Evolutionary conservation across 768 basidiomycete genomes (phyloP).

Genomic region (Pulveroboletus sp.): DNA sequence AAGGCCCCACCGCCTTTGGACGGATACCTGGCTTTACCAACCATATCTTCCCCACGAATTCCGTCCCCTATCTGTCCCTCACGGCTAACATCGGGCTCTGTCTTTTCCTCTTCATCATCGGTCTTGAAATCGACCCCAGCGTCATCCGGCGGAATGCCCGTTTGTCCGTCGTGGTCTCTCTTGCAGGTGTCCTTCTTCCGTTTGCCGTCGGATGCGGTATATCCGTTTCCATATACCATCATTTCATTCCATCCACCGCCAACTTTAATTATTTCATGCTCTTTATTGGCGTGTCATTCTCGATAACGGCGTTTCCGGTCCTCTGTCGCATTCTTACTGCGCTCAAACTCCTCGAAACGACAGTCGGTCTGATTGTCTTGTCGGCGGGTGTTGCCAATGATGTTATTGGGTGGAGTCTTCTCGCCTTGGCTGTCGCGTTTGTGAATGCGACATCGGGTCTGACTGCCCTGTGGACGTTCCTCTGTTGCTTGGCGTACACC

Average conservation of each 20-base stretch:
- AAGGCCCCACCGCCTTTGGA: conserved; percentile 57
- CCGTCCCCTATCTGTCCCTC: conserved; percentile 75
- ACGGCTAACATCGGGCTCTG: conserved; percentile 87
- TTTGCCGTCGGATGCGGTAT: conserved; percentile 84
- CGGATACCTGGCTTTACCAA: conserved; percentile 86
- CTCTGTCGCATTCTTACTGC: conserved; percentile 88
- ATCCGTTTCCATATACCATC: conserved; percentile 69
- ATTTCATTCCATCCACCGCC: conserved; percentile 59
- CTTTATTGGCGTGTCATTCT: conserved; percentile 89
- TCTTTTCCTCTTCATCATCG: conserved; percentile 90
- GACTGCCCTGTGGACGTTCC: conserved; percentile 82
- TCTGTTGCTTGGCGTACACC: conserved; percentile 78
- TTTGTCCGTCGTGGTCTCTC: conserved; percentile 62
- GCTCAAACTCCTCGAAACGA: conserved; percentile 87
- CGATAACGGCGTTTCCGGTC: conserved; percentile 87
- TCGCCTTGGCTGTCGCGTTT: conserved; percentile 89
- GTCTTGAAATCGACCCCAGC: conserved; percentile 82
- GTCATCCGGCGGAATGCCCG: conserved; percentile 78
- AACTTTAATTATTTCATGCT: conserved; percentile 89
- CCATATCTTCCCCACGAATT: conserved; percentile 76
- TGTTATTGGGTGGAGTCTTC: conserved; percentile 84
- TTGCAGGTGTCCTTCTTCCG: conserved; percentile 82
- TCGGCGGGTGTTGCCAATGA: conserved; percentile 92
- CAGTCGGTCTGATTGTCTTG: conserved; percentile 89
- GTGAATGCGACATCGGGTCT: conserved; percentile 85